A percentile compares a stretch with the other conserved stretches of the same genome.
Conservation (phyloP, 192 early-diverging fungal species). For the Coemansia asiatica region DNA sequence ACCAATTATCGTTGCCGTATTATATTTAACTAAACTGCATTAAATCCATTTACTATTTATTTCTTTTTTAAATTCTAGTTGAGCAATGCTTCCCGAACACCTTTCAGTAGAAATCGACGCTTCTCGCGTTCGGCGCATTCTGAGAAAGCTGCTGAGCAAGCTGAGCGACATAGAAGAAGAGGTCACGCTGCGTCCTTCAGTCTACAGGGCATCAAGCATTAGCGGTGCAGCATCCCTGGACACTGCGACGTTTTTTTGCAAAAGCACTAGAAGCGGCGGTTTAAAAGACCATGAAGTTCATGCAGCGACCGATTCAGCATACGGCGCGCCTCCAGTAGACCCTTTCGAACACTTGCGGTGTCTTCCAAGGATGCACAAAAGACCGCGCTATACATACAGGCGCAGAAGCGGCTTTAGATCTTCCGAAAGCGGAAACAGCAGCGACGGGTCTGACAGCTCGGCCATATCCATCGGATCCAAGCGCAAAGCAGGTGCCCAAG, state of each 20-base stretch:
- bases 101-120: constrained; percentile 24
- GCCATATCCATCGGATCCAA: background rate
- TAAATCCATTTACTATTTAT: background rate
- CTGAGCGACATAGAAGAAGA: constrained; percentile 43
- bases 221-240: background rate
- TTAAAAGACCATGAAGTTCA: no score
- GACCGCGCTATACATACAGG: constrained; percentile 49
- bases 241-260: background rate
- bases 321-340: constrained; percentile 29
- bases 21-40: constrained; percentile 3
- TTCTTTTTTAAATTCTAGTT: constrained; percentile 3
- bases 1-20: constrained; percentile 3
- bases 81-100: constrained; percentile 24
- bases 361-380: constrained; percentile 3
- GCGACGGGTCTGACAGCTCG: background rate
- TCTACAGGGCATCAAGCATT: constrained; percentile 1
- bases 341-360: constrained; percentile 22
- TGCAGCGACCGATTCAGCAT: background rate
- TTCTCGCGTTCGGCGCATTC: constrained; percentile 31
- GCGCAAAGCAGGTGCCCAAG: constrained; percentile 5
- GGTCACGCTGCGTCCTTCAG: constrained; percentile 21
- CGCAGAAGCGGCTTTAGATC: constrained; percentile 18
- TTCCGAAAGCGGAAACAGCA: constrained; percentile 1
- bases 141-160: constrained; percentile 44
- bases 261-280: background rate